phyloP scores from a whole-genome alignment of 495 filamentous ascomycete species.

The Barbatosphaeria neglecta region DNA sequence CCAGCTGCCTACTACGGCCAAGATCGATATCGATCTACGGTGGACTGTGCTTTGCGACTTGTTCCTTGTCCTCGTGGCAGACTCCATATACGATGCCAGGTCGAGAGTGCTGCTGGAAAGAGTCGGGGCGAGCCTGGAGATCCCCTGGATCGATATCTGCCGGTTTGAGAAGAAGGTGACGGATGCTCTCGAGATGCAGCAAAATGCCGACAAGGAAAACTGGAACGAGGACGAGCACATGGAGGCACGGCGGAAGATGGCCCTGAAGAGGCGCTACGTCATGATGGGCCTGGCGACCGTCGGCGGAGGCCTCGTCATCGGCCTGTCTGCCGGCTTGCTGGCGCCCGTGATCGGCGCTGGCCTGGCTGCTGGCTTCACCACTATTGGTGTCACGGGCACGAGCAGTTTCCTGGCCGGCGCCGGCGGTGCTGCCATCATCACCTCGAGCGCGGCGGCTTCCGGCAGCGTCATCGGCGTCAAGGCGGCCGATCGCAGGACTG shows the following conservation, averaged over 20 bases:
- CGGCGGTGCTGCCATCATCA: conserved; percentile 88
- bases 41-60: conserved; percentile 98
- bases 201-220: conserved; percentile 80
- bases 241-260: conserved; percentile 70
- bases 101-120: conserved; percentile 77
- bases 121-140: conserved; percentile 64
- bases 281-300: conserved; percentile 97
- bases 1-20: conserved; percentile 65
- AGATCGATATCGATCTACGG: conserved; percentile 89
- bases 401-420: conserved; percentile 80
- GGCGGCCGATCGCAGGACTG: conserved; percentile 76
- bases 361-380: conserved; percentile 87
- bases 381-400: conserved; percentile 86
- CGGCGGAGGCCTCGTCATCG: conserved; percentile 90
- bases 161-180: conserved; percentile 96
- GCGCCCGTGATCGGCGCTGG: conserved; percentile 93
- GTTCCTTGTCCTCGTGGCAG: conserved; percentile 89
- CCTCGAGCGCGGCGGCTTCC: conserved; percentile 74
- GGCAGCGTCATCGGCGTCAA: conserved; percentile 75
- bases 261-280: conserved; percentile 69
- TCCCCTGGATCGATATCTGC: conserved; percentile 88
- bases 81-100: conserved; percentile 84
- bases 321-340: conserved; percentile 80
- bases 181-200: conserved; percentile 95
- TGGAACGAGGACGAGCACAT: conserved; percentile 97